Evolutionary conservation across 495 filamentous ascomycete species (phyloP).

Genomic region (Xylaria sp.): DNA sequence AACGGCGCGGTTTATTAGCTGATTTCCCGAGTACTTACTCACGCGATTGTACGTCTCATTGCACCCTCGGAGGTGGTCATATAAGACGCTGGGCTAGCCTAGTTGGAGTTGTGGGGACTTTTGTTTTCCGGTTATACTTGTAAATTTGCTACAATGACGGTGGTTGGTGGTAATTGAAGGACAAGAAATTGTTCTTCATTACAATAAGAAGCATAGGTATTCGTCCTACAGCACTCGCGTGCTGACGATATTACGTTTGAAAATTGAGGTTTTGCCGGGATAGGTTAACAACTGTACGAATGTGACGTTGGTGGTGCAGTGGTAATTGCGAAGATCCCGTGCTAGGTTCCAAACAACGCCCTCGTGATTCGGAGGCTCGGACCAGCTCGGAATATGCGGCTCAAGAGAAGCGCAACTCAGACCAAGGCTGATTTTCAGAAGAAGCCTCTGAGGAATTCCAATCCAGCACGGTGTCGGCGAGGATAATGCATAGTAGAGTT

Average conservation of each 20-base stretch:
- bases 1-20: neutral
- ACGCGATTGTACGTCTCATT: neutral
- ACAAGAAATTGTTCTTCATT: neutral
- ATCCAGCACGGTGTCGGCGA: neutral
- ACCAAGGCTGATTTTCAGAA: neutral
- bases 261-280: neutral
- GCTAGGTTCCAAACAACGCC: neutral
- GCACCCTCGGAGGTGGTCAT: neutral
- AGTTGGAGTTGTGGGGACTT: conserved; percentile 18
- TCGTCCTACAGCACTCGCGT: neutral
- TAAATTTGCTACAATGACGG: neutral
- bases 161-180: neutral
- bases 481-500: neutral
- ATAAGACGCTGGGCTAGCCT: neutral
- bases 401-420: neutral
- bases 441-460: neutral
- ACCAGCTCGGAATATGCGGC: conserved; percentile 13
- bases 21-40: neutral
- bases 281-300: neutral
- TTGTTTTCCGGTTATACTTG: neutral
- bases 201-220: neutral
- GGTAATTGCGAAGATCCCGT: neutral
- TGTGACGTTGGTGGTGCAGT: neutral
- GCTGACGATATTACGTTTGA: neutral
- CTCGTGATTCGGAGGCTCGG: conserved; percentile 3